phyloP scores from a whole-genome alignment of 2,329 filamentous ascomycete genomes.

The Pseudogymnoascus sp. region DNA sequence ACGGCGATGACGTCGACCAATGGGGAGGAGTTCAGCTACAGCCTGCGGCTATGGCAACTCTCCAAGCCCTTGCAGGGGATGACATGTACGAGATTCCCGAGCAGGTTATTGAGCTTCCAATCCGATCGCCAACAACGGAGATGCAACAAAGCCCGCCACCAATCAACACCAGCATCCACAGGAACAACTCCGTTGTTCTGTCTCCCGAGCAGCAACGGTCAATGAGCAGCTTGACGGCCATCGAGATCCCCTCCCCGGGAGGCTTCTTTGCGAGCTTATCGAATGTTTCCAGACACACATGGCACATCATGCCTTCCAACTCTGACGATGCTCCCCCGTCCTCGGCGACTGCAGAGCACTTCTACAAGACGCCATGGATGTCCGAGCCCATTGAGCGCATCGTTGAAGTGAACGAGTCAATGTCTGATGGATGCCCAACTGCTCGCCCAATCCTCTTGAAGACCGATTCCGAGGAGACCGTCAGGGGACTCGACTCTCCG shows the following conservation, averaged over 20 bases:
- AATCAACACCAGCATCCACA: slow-evolving; percentile 36
- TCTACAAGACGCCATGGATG: slow-evolving; percentile 77
- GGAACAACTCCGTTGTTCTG: slow-evolving; percentile 30
- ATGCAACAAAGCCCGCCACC: slow-evolving; percentile 45
- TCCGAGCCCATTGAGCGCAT: slow-evolving; percentile 52
- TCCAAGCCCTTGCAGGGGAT: slow-evolving; percentile 62
- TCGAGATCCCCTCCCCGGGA: slow-evolving; percentile 85
- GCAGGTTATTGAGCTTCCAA: slow-evolving; percentile 45
- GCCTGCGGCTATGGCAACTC: slow-evolving; percentile 68
- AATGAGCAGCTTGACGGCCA: slow-evolving; percentile 63
- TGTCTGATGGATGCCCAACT: slow-evolving; percentile 56
- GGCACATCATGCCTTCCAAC: slow-evolving; percentile 55
- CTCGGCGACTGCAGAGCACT: slow-evolving; percentile 84
- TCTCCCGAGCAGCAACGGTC: slow-evolving; percentile 48
- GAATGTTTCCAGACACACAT: slow-evolving; percentile 67
- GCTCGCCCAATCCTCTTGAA: slow-evolving; percentile 44
- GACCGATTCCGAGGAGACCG: slow-evolving; percentile 30
- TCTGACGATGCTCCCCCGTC: slow-evolving; percentile 57
- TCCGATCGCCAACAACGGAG: slow-evolving; percentile 35
- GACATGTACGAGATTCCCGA: slow-evolving; percentile 51
- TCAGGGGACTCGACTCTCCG: slow-evolving; percentile 28
- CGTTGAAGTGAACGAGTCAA: slow-evolving; percentile 33
- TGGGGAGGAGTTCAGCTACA: slow-evolving; percentile 73
- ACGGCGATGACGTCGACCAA: slow-evolving; percentile 44
- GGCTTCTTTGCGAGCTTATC: slow-evolving; percentile 86